Percentiles rank a stretch among this genome's conserved stretches.
phyloP scores from a whole-genome alignment of 805 yeast genomes.

The Yamadazyma nakazawae region DNA sequence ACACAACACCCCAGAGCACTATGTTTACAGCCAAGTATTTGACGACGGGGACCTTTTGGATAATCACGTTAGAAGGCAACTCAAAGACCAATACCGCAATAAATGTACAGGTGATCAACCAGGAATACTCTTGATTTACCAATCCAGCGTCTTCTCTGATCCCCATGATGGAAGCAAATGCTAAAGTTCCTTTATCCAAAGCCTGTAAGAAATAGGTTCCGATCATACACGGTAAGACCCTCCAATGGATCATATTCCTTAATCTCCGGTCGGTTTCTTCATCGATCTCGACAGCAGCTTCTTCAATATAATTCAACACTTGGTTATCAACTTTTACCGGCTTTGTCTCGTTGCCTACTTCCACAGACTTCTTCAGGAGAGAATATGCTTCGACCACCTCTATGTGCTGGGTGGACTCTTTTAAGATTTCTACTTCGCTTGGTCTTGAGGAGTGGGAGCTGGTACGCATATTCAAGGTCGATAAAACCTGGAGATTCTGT shows the following conservation, averaged over 20 bases:
- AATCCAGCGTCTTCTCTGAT: constrained; percentile 42
- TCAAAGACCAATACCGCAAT: constrained; percentile 53
- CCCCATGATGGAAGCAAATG: constrained; percentile 66
- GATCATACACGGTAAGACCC: constrained; percentile 48
- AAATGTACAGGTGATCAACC: constrained; percentile 51
- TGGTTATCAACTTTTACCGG: constrained; percentile 13
- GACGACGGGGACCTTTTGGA: constrained; percentile 45
- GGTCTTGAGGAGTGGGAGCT: constrained; percentile 1
- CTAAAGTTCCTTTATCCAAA: constrained; percentile 53
- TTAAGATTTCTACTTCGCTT: constrained; percentile 8
- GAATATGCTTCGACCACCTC: constrained; percentile 7
- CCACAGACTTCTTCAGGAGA: constrained; percentile 3
- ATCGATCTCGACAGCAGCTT: constrained; percentile 20
- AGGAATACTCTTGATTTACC: constrained; percentile 45
- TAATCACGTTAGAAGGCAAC: constrained; percentile 35
- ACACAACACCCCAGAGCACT: constrained; percentile 52
- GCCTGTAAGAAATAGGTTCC: constrained; percentile 55
- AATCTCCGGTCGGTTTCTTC: constrained; percentile 22
- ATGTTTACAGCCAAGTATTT: constrained; percentile 48
- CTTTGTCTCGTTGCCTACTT: constrained; percentile 11
- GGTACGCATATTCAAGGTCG: no score
- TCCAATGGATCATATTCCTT: constrained; percentile 16
- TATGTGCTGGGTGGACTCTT: constrained; percentile 7
- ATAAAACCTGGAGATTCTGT: no score
- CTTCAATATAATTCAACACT: constrained; percentile 15